Conservation (phyloP, 345 rosid species). For the Euclidium syriacum region DNA sequence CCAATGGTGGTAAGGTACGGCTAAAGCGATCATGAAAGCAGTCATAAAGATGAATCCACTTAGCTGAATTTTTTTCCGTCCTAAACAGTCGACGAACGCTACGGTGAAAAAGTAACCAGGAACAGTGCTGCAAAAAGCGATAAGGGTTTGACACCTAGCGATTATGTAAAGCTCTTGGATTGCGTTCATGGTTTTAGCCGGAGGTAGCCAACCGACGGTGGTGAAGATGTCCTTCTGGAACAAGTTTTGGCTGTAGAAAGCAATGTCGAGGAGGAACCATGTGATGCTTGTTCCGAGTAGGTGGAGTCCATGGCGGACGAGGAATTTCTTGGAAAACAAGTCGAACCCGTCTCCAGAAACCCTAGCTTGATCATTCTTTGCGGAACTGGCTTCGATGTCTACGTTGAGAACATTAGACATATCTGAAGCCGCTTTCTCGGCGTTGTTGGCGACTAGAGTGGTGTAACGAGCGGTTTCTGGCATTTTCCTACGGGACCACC, state of each 20-base stretch:
- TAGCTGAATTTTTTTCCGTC: conserved; percentile 49
- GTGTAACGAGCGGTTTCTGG: conserved; percentile 89
- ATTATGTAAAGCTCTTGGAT: conserved; percentile 56
- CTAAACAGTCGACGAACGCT: conserved; percentile 37
- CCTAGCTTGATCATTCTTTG: conserved; percentile 23
- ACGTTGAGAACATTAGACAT: conserved; percentile 75
- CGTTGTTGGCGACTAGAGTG: conserved; percentile 55
- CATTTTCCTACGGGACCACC: conserved; percentile 70
- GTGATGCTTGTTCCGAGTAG: conserved; percentile 54
- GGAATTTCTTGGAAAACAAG: conserved; percentile 44
- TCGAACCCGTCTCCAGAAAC: conserved; percentile 37
- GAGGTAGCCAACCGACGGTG: conserved; percentile 70
- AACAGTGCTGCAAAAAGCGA: conserved; percentile 66
- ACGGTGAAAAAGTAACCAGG: conserved; percentile 72
- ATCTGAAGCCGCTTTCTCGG: conserved; percentile 56
- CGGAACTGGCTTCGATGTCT: conserved; percentile 48
- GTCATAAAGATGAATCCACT: conserved; percentile 65
- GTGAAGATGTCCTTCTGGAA: conserved; percentile 73
- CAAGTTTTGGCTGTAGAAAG: conserved; percentile 67
- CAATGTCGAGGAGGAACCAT: conserved; percentile 75
- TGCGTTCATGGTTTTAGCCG: conserved; percentile 60
- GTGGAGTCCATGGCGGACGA: conserved; percentile 49
- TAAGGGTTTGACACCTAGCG: conserved; percentile 54
- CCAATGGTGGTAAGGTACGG: conserved; percentile 75
- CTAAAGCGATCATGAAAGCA: conserved; percentile 50